Percentiles rank a stretch among this genome's conserved stretches.
Evolutionary conservation across 345 rosid species (phyloP).

Genomic region (Brassica carinata): DNA sequence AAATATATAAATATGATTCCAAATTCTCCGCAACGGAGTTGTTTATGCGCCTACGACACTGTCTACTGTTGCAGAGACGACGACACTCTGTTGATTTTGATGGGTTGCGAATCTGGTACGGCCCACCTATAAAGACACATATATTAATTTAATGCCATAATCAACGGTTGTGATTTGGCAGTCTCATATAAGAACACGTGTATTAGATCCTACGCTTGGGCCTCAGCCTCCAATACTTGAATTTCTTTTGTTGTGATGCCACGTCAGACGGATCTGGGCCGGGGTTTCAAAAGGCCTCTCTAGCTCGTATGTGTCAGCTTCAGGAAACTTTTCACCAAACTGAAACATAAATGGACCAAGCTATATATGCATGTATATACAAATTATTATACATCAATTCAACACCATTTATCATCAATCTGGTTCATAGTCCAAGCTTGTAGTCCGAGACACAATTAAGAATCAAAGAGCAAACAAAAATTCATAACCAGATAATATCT

Average conservation of each 20-base stretch:
- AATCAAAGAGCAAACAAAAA: not conserved
- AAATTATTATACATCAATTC: not conserved
- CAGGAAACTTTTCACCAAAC: not conserved
- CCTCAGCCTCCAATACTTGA: slow-evolving; percentile 15
- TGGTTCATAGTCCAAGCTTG: not conserved
- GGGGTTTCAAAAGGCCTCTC: not conserved
- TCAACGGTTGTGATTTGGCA: slow-evolving; percentile 22
- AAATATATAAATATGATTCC: slow-evolving; percentile 28
- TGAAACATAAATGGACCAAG: not conserved
- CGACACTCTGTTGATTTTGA: slow-evolving; percentile 22
- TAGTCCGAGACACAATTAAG: not conserved
- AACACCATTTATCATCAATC: not conserved
- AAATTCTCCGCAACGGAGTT: slow-evolving; percentile 29
- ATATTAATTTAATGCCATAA: not conserved
- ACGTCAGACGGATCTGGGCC: slow-evolving; percentile 33
- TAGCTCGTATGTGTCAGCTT: not conserved
- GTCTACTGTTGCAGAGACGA: slow-evolving; percentile 11
- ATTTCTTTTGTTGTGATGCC: slow-evolving; percentile 25
- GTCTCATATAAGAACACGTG: slow-evolving; percentile 10
- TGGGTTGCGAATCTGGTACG: slow-evolving; percentile 27
- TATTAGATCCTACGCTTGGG: not conserved
- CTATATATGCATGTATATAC: no score
- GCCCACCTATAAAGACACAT: not conserved
- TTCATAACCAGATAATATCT: not conserved
- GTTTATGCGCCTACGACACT: not conserved